Evolutionary conservation across 495 filamentous ascomycete genomes (phyloP).

Genomic region (Viridothelium virens): DNA sequence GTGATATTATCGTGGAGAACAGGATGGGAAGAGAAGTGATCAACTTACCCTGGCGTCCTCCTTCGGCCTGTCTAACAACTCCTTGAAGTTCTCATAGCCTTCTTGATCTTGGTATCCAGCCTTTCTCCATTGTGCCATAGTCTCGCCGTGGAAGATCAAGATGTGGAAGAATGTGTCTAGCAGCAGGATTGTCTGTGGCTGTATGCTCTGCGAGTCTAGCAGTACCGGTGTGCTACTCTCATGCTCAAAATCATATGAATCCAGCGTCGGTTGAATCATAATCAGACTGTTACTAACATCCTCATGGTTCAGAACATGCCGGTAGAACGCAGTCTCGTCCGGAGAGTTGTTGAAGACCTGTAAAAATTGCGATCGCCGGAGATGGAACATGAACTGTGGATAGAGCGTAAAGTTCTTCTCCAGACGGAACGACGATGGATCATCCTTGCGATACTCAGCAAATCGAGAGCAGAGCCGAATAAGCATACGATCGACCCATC

Average conservation of each 20-base stretch:
- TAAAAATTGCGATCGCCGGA: constrained; percentile 92
- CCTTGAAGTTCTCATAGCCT: constrained; percentile 93
- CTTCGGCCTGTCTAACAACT: constrained; percentile 86
- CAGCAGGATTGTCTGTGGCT: constrained; percentile 86
- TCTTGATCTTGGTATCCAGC: constrained; percentile 97
- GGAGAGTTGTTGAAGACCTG: constrained; percentile 99
- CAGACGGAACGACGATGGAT: constrained; percentile 92
- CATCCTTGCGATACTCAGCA: constrained; percentile 97
- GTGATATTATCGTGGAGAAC: not conserved
- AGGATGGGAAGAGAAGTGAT: not conserved
- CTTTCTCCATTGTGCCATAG: constrained; percentile 96
- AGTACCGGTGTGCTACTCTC: constrained; percentile 86
- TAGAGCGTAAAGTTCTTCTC: constrained; percentile 99
- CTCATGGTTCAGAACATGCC: constrained; percentile 94
- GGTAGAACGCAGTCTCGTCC: constrained; percentile 97
- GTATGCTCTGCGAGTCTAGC: constrained; percentile 92
- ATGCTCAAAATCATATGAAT: constrained; percentile 94
- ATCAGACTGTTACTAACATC: constrained; percentile 94
- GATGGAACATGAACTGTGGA: constrained; percentile 99
- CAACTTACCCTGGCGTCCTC: constrained; percentile 86
- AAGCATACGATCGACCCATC: constrained; percentile 99
- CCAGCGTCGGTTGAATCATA: constrained; percentile 98
- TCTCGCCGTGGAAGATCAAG: constrained; percentile 97
- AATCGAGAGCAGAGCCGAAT: constrained; percentile 95
- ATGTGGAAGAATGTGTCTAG: constrained; percentile 99